phyloP scores from a whole-genome alignment of 495 filamentous ascomycete species.

The Penicillium waksmanii region DNA sequence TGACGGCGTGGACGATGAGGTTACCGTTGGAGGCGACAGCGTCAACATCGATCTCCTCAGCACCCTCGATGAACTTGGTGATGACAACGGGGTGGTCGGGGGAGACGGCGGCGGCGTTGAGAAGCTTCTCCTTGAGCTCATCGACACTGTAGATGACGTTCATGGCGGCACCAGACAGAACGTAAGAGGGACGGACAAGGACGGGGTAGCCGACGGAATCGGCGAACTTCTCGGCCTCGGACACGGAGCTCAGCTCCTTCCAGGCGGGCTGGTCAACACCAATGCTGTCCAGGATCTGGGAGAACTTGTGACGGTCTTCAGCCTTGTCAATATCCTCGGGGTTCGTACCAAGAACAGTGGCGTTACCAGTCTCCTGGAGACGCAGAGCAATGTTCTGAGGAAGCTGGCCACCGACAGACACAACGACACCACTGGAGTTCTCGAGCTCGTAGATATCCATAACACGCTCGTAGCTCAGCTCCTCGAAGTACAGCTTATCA shows the following conservation, averaged over 20 bases:
- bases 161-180: constrained; percentile 96
- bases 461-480: constrained; percentile 94
- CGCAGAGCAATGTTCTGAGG: constrained; percentile 96
- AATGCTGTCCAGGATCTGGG: constrained; percentile 93
- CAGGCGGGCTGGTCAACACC: constrained; percentile 96
- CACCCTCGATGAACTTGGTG: constrained; percentile 97
- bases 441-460: constrained; percentile 99
- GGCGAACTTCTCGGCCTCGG: constrained; percentile 85
- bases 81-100: constrained; percentile 97
- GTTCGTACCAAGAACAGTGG: constrained; percentile 88
- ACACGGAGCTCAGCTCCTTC: constrained; percentile 92
- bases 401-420: constrained; percentile 93
- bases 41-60: constrained; percentile 97
- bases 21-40: constrained; percentile 87
- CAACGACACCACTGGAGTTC: constrained; percentile 83
- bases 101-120: constrained; percentile 88
- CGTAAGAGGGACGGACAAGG: constrained; percentile 91
- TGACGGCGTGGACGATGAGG: constrained; percentile 89
- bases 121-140: constrained; percentile 85
- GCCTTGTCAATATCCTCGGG: constrained; percentile 95
- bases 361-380: constrained; percentile 88
- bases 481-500: constrained; percentile 97
- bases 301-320: constrained; percentile 97
- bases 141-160: constrained; percentile 89
- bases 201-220: constrained; percentile 87